These are phyloP conservation scores for Tremella mesenterica DNA, from an alignment of 768 basidiomycete genomes.

Conservation along the genomic window DNA sequence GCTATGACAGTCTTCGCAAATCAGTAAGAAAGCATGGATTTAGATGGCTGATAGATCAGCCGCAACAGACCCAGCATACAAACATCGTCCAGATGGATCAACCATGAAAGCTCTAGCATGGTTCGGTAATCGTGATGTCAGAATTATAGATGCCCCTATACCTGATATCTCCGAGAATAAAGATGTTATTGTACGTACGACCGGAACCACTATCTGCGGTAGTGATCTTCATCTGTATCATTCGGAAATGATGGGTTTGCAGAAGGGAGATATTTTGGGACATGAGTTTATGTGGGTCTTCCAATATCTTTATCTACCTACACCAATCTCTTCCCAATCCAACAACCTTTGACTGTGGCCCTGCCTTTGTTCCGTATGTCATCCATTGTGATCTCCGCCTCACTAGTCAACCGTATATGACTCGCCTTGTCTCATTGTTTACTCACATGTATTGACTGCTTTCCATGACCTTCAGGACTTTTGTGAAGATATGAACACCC, in stretches of 20 bases:
- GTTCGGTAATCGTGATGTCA: slow-evolving; percentile 52
- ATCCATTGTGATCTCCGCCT: too few species aligned
- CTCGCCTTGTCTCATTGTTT: too few species aligned
- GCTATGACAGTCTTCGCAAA: too few species aligned
- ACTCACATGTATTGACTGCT: too few species aligned
- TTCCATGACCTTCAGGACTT: too few species aligned
- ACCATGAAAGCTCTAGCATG: slow-evolving; percentile 65
- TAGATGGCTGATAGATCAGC: slow-evolving; percentile 9
- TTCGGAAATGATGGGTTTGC: slow-evolving; percentile 59
- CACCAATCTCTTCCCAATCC: too few species aligned
- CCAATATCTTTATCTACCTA: too few species aligned
- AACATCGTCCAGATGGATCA: slow-evolving; percentile 49
- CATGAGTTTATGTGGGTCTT: slow-evolving; percentile 50
- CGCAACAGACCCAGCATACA: slow-evolving; percentile 29
- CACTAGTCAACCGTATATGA: too few species aligned
- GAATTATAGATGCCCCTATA: slow-evolving; percentile 50
- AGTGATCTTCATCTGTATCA: slow-evolving; percentile 50
- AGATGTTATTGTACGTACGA: slow-evolving; percentile 66
- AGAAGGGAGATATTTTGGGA: slow-evolving; percentile 67
- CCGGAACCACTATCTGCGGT: slow-evolving; percentile 67
- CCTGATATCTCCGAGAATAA: slow-evolving; percentile 59
- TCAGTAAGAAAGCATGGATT: background rate
- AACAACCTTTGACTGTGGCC: too few species aligned
- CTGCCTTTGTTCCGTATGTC: too few species aligned
- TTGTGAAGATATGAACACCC: too few species aligned